Evolutionary conservation across 495 filamentous ascomycete genomes (phyloP), one percentile per base, ranked within the genome.

Genomic region (Xylaria nigripes): DNA sequence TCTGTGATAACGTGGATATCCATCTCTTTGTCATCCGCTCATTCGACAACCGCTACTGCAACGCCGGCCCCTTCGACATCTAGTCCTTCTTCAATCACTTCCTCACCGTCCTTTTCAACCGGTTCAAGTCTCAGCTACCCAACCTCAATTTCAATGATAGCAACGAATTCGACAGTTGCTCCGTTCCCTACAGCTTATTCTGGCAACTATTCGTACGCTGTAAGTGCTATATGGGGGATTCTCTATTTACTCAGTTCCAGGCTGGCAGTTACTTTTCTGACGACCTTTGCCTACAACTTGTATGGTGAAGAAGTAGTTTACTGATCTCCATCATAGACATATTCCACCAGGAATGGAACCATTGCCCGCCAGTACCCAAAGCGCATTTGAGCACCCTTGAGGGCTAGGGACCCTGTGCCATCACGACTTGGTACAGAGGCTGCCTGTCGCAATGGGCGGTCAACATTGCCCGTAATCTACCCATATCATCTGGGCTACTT

Each of bases 271-370:
- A 10, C 6, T 34, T 34, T 4, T 34, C 27, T 34, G 13, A 15
- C 2, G 12, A 15, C 13, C 32, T 34, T 21, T 16, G n/a, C 21
- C 4, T 41, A 15, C 7, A 27, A 21, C 22, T 30, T 1, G n/a
- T 36, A 24, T 15, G 4, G 25, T 38, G 24, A 5, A n/a, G 13
- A 3, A 24, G 4, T 13, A 32, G 41, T 43, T n/a, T 32, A 34
- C 52, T 55, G 15, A 55, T 34, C 16, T 6, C 7, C 21, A 34
- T 1, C 30, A 32, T 25, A 55, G 19, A 58, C 66, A 8, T 73
- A 73, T 48, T 66, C 67, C 27, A 32, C 66, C 6, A 72, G 71
- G 71, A 73, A 72, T 40, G 64, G 61, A 13, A 73, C 69, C 19
- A 18, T 57, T 23, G 44, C 43, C 8, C 57, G 40, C 46, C 64